phyloP scores from a whole-genome alignment of 352 stramenopile genomes.

The Globisporangium paroecandrum region DNA sequence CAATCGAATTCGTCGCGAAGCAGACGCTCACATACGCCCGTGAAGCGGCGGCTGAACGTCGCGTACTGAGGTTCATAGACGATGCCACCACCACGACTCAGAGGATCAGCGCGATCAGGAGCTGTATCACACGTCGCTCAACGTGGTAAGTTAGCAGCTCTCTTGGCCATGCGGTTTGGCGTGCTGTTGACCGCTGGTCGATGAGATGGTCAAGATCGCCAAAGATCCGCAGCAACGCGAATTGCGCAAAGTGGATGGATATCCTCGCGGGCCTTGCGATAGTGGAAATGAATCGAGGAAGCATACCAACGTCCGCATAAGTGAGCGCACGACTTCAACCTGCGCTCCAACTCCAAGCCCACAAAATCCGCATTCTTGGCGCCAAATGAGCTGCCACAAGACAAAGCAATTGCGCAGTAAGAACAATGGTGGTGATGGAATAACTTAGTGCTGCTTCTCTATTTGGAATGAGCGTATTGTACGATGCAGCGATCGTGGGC shows the following conservation, averaged over 20 bases:
- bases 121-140: too few species aligned
- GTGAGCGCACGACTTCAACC: background rate
- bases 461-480: slow-evolving; percentile 1
- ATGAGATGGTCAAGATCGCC: background rate
- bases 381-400: background rate
- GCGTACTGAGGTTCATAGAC: too few species aligned
- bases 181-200: too few species aligned
- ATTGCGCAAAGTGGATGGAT: background rate
- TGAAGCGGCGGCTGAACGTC: too few species aligned
- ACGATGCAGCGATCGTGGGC: slow-evolving; percentile 4
- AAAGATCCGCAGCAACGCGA: background rate
- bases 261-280: too few species aligned
- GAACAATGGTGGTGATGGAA: background rate
- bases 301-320: background rate
- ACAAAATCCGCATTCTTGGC: background rate
- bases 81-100: too few species aligned
- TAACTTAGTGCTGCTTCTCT: slow-evolving; percentile 7
- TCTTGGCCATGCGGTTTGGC: too few species aligned
- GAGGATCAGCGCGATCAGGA: too few species aligned
- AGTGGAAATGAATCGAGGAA: background rate
- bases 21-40: too few species aligned
- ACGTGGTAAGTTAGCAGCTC: too few species aligned
- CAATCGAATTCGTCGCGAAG: too few species aligned
- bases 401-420: background rate
- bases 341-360: background rate